Conservation (phyloP, 352 stramenopile species). For the Pythium brassicae region DNA sequence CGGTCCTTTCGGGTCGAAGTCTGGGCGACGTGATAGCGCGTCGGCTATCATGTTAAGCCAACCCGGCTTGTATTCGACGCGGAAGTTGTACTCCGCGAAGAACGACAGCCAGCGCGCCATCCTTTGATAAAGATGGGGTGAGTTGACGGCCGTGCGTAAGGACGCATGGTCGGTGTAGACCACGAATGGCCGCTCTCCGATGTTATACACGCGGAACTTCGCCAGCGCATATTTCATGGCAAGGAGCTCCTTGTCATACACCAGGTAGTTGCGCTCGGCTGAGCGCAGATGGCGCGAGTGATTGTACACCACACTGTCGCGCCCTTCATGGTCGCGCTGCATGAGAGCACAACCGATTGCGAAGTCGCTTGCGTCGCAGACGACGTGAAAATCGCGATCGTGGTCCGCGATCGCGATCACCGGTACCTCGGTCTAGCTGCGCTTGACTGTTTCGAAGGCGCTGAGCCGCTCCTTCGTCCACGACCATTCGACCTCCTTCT, state of each 20-base stretch:
- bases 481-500: slow-evolving; percentile 12
- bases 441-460: slow-evolving; percentile 16
- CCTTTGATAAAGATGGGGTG: slow-evolving; percentile 15
- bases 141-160: slow-evolving; percentile 10
- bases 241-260: not conserved
- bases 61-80: slow-evolving; percentile 22
- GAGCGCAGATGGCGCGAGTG: not conserved
- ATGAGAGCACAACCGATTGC: not conserved
- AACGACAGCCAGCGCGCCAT: slow-evolving; percentile 24
- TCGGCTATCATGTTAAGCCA: slow-evolving; percentile 17
- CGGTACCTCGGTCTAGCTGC: slow-evolving; percentile 4
- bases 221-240: not conserved
- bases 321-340: not conserved
- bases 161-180: slow-evolving; percentile 25
- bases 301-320: not conserved
- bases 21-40: slow-evolving; percentile 13
- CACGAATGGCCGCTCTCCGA: not conserved
- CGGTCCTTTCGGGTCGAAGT: slow-evolving; percentile 4
- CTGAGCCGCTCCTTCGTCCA: slow-evolving; percentile 8
- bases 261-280: not conserved
- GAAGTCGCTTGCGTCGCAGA: not conserved
- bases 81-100: slow-evolving; percentile 26
- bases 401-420: slow-evolving; percentile 12
- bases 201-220: not conserved
- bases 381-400: not conserved